These are phyloP conservation scores for Ploettnerulaceae sp. DNA, from an alignment of 2,329 filamentous ascomycete species.

Conservation along the genomic window DNA sequence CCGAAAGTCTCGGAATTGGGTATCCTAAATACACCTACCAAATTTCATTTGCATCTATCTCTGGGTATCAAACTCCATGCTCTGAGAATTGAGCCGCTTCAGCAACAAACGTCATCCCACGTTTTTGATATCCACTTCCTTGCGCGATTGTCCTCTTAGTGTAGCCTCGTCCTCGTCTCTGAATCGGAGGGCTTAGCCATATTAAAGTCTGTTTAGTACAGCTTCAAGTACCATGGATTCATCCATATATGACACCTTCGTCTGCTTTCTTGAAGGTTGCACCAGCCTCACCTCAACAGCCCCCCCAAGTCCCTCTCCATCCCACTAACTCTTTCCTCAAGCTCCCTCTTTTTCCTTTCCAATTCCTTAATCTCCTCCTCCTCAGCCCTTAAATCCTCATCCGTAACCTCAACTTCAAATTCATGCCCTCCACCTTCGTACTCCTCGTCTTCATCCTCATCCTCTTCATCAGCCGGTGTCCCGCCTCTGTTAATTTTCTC, in stretches of 20 bases:
- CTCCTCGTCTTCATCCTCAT: constrained; percentile 46
- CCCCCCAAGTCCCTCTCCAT: constrained; percentile 67
- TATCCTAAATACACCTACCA: too few relatives aligned
- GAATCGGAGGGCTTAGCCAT: too few relatives aligned
- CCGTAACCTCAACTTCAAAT: constrained; percentile 49
- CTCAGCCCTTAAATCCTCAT: constrained; percentile 63
- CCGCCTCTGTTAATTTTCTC: constrained; percentile 66
- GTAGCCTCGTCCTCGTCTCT: too few relatives aligned
- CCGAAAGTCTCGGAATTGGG: too few relatives aligned
- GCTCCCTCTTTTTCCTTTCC: constrained; percentile 55
- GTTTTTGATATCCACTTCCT: too few relatives aligned
- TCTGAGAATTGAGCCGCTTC: neutral
- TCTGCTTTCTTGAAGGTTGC: too few relatives aligned
- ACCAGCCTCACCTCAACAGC: constrained; percentile 35
- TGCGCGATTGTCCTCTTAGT: too few relatives aligned
- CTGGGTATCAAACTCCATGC: constrained; percentile 2
- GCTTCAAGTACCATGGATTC: too few relatives aligned
- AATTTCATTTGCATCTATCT: neutral
- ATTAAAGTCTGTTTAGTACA: too few relatives aligned
- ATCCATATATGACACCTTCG: too few relatives aligned
- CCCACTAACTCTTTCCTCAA: constrained; percentile 60
- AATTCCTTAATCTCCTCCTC: constrained; percentile 63
- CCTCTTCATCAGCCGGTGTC: constrained; percentile 49
- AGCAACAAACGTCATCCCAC: too few relatives aligned
- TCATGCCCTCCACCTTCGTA: constrained; percentile 34